Evolutionary conservation across 148 eudicot species (phyloP).

Genomic region (Heliosperma pusillum): DNA sequence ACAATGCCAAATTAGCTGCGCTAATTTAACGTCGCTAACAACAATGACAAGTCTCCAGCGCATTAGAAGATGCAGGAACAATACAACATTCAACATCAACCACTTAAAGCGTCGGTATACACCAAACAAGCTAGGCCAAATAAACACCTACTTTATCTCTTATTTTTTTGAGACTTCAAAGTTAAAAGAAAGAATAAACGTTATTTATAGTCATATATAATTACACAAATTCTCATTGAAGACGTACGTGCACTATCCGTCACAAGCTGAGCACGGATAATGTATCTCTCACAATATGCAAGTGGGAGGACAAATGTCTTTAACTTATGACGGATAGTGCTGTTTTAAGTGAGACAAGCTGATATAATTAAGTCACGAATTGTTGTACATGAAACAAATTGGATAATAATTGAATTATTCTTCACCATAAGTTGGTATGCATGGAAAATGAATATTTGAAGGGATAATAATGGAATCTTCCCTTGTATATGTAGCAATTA

Average conservation of each 20-base stretch:
- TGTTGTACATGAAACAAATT: not conserved
- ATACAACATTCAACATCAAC: not conserved
- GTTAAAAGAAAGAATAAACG: no score
- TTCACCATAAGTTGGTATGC: slow-evolving; percentile 1
- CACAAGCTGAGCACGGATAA: no score
- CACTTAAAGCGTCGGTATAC: not conserved
- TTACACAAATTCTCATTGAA: no score
- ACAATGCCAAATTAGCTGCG: not conserved
- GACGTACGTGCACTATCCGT: no score
- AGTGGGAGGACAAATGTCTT: no score
- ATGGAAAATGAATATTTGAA: slow-evolving; percentile 6
- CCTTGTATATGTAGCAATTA: not conserved
- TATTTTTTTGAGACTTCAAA: no score
- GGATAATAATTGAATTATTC: slow-evolving; percentile 2
- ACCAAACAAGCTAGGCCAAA: not conserved
- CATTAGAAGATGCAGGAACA: not conserved
- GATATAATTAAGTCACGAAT: no score
- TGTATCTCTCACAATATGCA: no score
- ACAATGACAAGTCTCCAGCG: not conserved
- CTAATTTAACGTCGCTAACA: not conserved
- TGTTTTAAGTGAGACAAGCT: no score
- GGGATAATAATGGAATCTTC: not conserved
- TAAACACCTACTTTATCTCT: no score
- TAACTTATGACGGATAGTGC: no score
- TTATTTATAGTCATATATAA: no score